These are phyloP conservation scores for Penicillium salamii DNA, from an alignment of 495 filamentous ascomycete species.

Conservation along the genomic window DNA sequence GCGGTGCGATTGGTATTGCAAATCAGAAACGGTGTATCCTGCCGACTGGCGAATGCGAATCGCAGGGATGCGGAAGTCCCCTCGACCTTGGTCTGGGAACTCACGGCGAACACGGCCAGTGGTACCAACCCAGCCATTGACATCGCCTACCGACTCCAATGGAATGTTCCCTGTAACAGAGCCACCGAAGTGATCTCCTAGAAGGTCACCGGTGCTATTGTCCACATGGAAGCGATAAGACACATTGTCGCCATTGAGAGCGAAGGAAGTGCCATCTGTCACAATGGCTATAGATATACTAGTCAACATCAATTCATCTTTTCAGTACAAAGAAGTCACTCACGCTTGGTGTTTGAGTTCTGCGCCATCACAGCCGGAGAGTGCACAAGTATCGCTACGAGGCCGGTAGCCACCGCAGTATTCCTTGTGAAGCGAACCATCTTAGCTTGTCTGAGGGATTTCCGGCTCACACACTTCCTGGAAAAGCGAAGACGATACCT, in stretches of 20 bases:
- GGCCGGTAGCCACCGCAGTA: conserved; percentile 1
- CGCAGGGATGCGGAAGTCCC: conserved; percentile 53
- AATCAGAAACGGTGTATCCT: conserved; percentile 50
- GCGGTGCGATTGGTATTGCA: conserved; percentile 46
- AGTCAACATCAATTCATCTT: not conserved
- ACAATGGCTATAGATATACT: conserved; percentile 34
- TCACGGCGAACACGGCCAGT: conserved; percentile 49
- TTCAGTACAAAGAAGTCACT: not conserved
- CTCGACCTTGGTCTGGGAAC: conserved; percentile 53
- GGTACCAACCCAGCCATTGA: conserved; percentile 45
- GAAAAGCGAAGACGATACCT: not conserved
- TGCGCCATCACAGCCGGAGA: not conserved
- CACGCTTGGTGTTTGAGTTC: conserved; percentile 3
- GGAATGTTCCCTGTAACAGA: conserved; percentile 35
- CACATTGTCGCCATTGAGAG: conserved; percentile 45
- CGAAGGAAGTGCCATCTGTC: conserved; percentile 45
- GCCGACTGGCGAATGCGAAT: conserved; percentile 47
- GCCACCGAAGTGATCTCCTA: conserved; percentile 51
- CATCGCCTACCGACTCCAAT: conserved; percentile 32
- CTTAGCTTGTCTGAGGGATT: not conserved
- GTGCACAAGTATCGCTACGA: conserved; percentile 4
- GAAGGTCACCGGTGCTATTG: conserved; percentile 43
- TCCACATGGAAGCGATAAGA: conserved; percentile 57
- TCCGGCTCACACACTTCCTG: no score
- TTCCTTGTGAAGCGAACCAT: conserved; percentile 5